Evolutionary conservation across 106 monocot species (phyloP), one percentile per base, ranked within the genome.

Genomic region (Narthecium ossifragum): DNA sequence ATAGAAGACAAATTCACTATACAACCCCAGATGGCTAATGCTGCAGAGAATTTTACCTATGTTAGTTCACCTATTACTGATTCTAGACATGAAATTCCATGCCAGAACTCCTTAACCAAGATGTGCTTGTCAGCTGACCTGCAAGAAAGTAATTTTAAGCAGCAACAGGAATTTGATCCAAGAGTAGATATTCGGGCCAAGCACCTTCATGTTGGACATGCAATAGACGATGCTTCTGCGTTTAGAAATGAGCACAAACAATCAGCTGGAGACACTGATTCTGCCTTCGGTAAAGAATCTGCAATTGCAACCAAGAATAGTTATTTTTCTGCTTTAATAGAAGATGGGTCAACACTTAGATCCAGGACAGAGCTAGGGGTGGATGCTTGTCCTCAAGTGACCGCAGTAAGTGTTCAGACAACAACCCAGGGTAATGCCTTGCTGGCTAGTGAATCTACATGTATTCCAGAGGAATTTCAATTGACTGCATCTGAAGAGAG

Each of bases 111-210:
- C 55, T 39, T 45, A 47, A 8, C 26, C 29, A 24, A 61, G 30
- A 22, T 32, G 13, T 33, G 26, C 30, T 26, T 15, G 26, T 0
- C 51, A 26, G 17, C 31, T 17, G 31, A 54, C 22, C 17, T 43
- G 7, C n/a, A 34, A 14, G 58, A 67, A 75, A 29, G 23, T 45
- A n/a, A 62, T 30, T 55, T n/a, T 31, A 69, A 55, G 33, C 34
- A 36, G 13, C n/a, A 63, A 26, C 9, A 59, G 36, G 50, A 20
- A 58, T 11, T 18, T 32, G 39, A 22, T 55, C 62, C 32, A 24
- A 33, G 14, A 38, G 31, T 31, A 23, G 15, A 28, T 47, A 38
- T 53, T 8, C 30, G 56, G 23, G 12, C 21, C 29, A 53, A 12
- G 31, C 21, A 46, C 15, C 26, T 51, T 25, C 48, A 52, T 36